phyloP scores from a whole-genome alignment of 1,284 basidiomycete species.

The Rhodotorula sp. region DNA sequence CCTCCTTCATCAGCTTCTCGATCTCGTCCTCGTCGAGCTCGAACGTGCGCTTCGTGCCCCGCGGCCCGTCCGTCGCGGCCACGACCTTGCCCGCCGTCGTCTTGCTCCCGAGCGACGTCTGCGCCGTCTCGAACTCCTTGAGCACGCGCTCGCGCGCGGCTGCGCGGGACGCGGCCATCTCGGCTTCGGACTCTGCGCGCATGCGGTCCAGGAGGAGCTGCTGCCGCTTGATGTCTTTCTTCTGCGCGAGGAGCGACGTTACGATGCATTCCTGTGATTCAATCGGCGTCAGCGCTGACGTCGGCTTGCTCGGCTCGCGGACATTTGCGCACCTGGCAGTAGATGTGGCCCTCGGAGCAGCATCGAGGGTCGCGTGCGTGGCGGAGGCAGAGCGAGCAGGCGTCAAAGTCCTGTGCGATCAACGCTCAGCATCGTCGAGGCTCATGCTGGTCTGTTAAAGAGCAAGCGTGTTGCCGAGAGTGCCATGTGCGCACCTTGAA shows the following conservation, averaged over 20 bases:
- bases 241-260: conserved; percentile 65
- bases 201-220: conserved; percentile 71
- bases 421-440: not conserved
- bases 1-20: conserved; percentile 69
- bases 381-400: conserved; percentile 38
- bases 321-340: conserved; percentile 63
- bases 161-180: conserved; percentile 64
- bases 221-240: conserved; percentile 82
- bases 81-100: conserved; percentile 13
- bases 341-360: conserved; percentile 78
- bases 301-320: not conserved
- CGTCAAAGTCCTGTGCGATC: conserved; percentile 28
- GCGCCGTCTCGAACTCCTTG: conserved; percentile 78
- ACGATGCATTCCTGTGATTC: conserved; percentile 45
- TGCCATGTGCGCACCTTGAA: conserved; percentile 23
- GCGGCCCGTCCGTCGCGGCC: conserved; percentile 5
- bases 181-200: conserved; percentile 72
- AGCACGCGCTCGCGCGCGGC: conserved; percentile 81
- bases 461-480: not conserved
- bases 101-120: conserved; percentile 61
- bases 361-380: conserved; percentile 71
- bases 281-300: conserved; percentile 49
- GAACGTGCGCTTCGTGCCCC: conserved; percentile 62
- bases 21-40: conserved; percentile 70
- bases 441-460: too few species aligned